Evolutionary conservation across 129 eudicot genomes (phyloP).

Genomic region (Logfia minima): DNA sequence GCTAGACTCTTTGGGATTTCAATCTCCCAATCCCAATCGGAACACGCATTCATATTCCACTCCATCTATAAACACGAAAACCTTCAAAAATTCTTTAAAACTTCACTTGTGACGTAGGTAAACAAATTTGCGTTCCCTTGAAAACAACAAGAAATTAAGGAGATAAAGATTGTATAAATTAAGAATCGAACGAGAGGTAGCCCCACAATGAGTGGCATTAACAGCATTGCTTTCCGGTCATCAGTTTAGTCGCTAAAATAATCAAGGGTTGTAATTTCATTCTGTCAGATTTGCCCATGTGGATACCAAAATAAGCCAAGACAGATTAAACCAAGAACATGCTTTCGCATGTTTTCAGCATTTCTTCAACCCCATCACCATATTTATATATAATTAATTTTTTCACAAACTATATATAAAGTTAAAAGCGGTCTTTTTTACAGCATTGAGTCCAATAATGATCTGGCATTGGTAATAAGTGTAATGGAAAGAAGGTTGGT

Average conservation of each 20-base stretch:
- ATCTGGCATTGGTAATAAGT: slow-evolving; percentile 29
- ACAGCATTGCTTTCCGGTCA: slow-evolving; percentile 46
- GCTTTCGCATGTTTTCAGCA: slow-evolving; percentile 12
- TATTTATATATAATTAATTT: neutral
- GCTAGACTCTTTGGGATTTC: slow-evolving; percentile 36
- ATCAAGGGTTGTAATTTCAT: slow-evolving; percentile 18
- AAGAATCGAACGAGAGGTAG: no score
- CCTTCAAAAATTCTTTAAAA: neutral
- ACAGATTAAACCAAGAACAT: slow-evolving; percentile 37
- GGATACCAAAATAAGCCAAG: slow-evolving; percentile 46
- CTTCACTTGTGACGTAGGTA: slow-evolving; percentile 13
- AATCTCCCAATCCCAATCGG: slow-evolving; percentile 50
- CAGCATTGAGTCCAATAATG: slow-evolving; percentile 14
- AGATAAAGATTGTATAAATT: slow-evolving; percentile 34
- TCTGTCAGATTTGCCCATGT: slow-evolving; percentile 60
- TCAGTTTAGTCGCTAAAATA: slow-evolving; percentile 27
- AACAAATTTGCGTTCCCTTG: slow-evolving; percentile 34
- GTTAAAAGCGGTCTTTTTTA: slow-evolving; percentile 17
- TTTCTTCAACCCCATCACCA: slow-evolving; percentile 19
- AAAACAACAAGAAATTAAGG: slow-evolving; percentile 35
- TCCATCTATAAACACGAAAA: slow-evolving; percentile 27
- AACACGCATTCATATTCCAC: slow-evolving; percentile 40
- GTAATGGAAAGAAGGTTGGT: slow-evolving; percentile 34
- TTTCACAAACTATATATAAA: neutral
- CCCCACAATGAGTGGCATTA: neutral